A percentile compares a stretch with the other conserved stretches of the same genome.
phyloP scores from a whole-genome alignment of 2,329 filamentous ascomycete species.

The Calonectria pauciramosa region DNA sequence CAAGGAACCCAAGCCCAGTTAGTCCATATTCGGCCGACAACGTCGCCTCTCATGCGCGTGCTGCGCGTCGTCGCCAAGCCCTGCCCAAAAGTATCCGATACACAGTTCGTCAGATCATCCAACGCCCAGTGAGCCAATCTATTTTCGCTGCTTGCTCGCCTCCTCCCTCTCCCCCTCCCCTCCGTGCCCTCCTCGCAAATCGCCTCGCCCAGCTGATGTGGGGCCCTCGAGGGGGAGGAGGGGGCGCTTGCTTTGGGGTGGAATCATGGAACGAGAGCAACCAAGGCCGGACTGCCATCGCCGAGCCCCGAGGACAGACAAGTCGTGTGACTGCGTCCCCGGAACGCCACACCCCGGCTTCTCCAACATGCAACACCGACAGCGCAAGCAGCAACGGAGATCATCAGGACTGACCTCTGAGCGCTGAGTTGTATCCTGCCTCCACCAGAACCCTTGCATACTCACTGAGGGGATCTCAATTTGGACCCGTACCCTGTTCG shows the following conservation, averaged over 20 bases:
- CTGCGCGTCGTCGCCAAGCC: conserved; percentile 1
- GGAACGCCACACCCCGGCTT: conserved; percentile 15
- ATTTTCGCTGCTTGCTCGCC: conserved; percentile 1
- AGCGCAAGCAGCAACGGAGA: neutral
- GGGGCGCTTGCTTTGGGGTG: neutral
- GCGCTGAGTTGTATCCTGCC: conserved; percentile 6
- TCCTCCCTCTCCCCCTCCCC: neutral
- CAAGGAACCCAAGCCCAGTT: conserved; percentile 10
- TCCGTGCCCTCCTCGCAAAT: neutral
- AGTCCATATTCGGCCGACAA: conserved; percentile 10
- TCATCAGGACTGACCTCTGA: conserved; percentile 10
- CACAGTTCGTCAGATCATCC: conserved; percentile 12
- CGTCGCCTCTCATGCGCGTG: neutral
- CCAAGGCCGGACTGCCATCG: neutral
- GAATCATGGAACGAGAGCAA: conserved; percentile 6
- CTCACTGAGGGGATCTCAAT: conserved; percentile 11
- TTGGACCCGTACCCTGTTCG: conserved; percentile 6
- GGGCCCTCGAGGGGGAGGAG: neutral
- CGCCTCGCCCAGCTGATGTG: conserved; percentile 17
- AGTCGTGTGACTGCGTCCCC: conserved; percentile 18
- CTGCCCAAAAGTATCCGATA: conserved; percentile 4
- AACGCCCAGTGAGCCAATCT: conserved; percentile 1
- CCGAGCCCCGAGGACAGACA: neutral
- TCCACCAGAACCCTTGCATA: conserved; percentile 12
- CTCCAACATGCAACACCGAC: neutral